A percentile compares a stretch with the other conserved stretches of the same genome.
Conservation (phyloP, 495 filamentous ascomycete species). For the Hypomontagnella submonticulosa region DNA sequence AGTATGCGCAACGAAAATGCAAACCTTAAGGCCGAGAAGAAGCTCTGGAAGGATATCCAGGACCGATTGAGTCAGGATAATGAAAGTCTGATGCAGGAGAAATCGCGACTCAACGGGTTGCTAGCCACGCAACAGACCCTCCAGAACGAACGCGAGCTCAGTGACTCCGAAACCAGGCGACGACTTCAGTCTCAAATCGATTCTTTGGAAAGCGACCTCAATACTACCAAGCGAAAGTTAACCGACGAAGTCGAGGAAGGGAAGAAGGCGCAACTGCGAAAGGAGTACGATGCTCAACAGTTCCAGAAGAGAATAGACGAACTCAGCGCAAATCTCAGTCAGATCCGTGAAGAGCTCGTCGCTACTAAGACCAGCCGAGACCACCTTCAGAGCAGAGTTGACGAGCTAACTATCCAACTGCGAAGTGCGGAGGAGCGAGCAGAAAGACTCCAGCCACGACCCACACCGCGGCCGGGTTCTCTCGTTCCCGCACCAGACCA, state of each 20-base stretch:
- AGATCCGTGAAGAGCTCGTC: conserved; percentile 83
- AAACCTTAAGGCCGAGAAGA: conserved; percentile 92
- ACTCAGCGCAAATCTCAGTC: conserved; percentile 78
- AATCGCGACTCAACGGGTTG: conserved; percentile 78
- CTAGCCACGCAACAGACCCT: conserved; percentile 84
- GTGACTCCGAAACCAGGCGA: conserved; percentile 81
- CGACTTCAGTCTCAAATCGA: conserved; percentile 81
- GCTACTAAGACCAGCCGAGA: conserved; percentile 86
- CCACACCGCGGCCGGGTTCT: conserved; percentile 66
- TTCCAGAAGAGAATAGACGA: conserved; percentile 90
- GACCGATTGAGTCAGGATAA: conserved; percentile 87
- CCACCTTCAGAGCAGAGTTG: conserved; percentile 84
- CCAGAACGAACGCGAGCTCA: conserved; percentile 88
- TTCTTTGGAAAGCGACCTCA: conserved; percentile 78
- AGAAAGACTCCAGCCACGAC: conserved; percentile 78
- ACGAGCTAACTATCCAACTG: conserved; percentile 88
- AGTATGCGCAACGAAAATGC: conserved; percentile 90
- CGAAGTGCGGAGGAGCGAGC: conserved; percentile 87
- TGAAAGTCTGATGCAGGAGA: conserved; percentile 83
- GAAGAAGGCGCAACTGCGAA: conserved; percentile 79
- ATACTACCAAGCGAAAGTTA: conserved; percentile 81
- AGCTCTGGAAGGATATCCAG: conserved; percentile 90
- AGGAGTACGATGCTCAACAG: conserved; percentile 89
- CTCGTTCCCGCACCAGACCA: conserved; percentile 57
- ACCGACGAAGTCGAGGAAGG: conserved; percentile 83